These are phyloP conservation scores for Capsella bursapastoris DNA, from an alignment of 345 rosid species.

Conservation along the genomic window DNA sequence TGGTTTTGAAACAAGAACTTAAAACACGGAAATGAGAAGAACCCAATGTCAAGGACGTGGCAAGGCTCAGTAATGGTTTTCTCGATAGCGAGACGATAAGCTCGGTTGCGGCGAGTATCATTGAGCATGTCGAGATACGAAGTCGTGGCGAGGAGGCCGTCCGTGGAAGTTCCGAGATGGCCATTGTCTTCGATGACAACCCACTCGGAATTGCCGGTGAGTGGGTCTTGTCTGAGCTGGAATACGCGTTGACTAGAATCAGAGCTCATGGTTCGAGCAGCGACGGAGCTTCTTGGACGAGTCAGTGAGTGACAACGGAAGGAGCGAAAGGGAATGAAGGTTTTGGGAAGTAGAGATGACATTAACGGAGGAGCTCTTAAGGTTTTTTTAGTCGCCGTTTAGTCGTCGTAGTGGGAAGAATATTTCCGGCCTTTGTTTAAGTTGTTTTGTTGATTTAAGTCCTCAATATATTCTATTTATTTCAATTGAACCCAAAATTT, in stretches of 20 bases:
- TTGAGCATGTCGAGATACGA: constrained; percentile 50
- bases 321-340: constrained; percentile 14
- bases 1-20: too few species aligned
- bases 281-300: constrained; percentile 1
- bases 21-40: constrained; percentile 20
- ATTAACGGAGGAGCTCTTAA: constrained; percentile 12
- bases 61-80: constrained; percentile 64
- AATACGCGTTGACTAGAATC: constrained; percentile 40
- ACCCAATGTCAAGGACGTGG: constrained; percentile 96
- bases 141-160: constrained; percentile 42
- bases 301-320: constrained; percentile 17
- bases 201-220: constrained; percentile 49
- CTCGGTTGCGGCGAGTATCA: constrained; percentile 43
- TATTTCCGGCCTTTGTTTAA: neutral
- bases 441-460: neutral
- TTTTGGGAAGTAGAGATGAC: constrained; percentile 31
- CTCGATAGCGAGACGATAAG: constrained; percentile 47
- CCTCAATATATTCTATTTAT: neutral
- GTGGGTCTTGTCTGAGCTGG: constrained; percentile 49
- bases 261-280: constrained; percentile 39
- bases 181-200: constrained; percentile 43
- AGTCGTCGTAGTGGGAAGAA: neutral
- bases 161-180: constrained; percentile 19
- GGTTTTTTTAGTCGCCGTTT: constrained; percentile 1
- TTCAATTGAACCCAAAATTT: neutral